Evolutionary conservation across 257 asterid genomes (phyloP).

Genomic region (Solanum etuberosum): DNA sequence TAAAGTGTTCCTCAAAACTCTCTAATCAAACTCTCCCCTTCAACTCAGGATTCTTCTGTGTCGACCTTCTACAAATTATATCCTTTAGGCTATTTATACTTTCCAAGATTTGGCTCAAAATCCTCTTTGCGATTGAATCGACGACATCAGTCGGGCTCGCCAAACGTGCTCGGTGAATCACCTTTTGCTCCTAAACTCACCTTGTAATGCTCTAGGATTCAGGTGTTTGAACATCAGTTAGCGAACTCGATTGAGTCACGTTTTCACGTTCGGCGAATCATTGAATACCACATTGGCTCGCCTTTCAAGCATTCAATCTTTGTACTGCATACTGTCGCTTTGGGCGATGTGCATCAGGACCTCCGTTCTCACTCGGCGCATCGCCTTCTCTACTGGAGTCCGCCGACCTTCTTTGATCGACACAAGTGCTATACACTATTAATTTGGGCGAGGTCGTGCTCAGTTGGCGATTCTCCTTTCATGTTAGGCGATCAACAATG

Average conservation of each 20-base stretch:
- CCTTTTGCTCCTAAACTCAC: background rate
- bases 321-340: background rate
- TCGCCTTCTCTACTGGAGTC: background rate
- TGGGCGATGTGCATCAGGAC: background rate
- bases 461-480: background rate
- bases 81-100: background rate
- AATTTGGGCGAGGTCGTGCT: background rate
- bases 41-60: background rate
- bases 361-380: rapidly evolving
- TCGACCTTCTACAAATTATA: background rate
- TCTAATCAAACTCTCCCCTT: background rate
- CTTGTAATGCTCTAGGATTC: background rate
- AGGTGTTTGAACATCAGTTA: background rate
- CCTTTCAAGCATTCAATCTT: background rate
- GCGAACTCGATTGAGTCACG: background rate
- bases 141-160: background rate
- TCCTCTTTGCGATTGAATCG: background rate
- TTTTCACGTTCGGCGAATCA: background rate
- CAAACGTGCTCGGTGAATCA: background rate
- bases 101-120: background rate
- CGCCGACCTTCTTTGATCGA: background rate
- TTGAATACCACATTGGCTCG: background rate
- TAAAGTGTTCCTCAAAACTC: background rate
- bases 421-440: background rate
- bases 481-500: background rate